A percentile compares a stretch with the other conserved stretches of the same genome.
Conservation (phyloP, 805 yeast species). For the Yarrowia sp. region DNA sequence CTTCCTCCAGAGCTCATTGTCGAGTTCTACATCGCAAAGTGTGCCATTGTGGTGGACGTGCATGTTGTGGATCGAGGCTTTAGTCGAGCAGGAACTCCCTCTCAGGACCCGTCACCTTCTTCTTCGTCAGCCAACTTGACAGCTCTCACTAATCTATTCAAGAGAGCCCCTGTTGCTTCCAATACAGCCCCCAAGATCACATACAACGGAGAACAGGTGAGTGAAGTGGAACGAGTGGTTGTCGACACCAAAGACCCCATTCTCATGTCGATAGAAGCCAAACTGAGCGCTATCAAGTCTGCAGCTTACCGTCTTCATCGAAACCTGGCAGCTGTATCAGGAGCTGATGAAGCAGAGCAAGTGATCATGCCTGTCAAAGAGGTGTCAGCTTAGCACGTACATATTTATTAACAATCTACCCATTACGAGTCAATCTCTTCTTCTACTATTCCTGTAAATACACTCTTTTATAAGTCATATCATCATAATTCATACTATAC, state of each 20-base stretch:
- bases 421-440: background rate
- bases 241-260: slow-evolving; percentile 36
- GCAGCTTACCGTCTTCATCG: slow-evolving; percentile 26
- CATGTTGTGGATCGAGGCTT: slow-evolving; percentile 22
- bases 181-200: slow-evolving; percentile 1
- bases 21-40: slow-evolving; percentile 37
- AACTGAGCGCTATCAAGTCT: slow-evolving; percentile 24
- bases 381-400: background rate
- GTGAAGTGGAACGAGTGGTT: slow-evolving; percentile 29
- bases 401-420: slow-evolving; percentile 6
- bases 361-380: slow-evolving; percentile 3
- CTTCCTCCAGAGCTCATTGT: slow-evolving; percentile 36
- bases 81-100: slow-evolving; percentile 25
- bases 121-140: slow-evolving; percentile 15
- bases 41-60: slow-evolving; percentile 31
- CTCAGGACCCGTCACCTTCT: slow-evolving; percentile 10
- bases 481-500: slow-evolving; percentile 15
- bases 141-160: slow-evolving; percentile 25
- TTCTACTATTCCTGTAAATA: too few relatives aligned
- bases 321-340: slow-evolving; percentile 8
- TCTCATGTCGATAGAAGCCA: slow-evolving; percentile 35
- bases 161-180: slow-evolving; percentile 10
- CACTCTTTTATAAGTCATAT: background rate
- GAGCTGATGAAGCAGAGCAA: slow-evolving; percentile 2
- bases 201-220: slow-evolving; percentile 26